These are phyloP conservation scores for Heliosperma pusillum DNA, from an alignment of 148 eudicot species.

Conservation along the genomic window DNA sequence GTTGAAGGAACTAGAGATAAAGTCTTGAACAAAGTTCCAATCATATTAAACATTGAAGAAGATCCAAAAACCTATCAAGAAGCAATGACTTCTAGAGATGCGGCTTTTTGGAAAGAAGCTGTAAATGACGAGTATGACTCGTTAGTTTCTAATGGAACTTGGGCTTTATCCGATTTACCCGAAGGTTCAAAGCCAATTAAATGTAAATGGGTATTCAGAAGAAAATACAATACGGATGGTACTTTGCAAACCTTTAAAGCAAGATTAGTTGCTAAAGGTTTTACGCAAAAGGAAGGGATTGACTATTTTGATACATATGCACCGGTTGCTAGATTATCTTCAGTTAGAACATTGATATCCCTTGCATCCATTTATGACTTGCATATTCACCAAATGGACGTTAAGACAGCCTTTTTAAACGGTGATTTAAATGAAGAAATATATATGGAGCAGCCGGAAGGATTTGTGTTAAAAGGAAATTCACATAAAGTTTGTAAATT, in stretches of 20 bases:
- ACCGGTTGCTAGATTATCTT: neutral
- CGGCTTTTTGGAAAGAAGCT: too few species aligned
- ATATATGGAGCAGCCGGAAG: neutral
- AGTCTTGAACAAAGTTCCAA: neutral
- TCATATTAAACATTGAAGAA: neutral
- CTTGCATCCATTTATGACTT: neutral
- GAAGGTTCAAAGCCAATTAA: neutral
- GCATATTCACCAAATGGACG: conserved; percentile 12
- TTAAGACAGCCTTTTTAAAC: neutral
- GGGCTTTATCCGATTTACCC: conserved; percentile 13
- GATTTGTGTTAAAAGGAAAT: neutral
- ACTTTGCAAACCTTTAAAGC: neutral
- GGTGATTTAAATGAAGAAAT: neutral
- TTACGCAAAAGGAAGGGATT: neutral
- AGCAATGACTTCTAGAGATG: conserved; percentile 11
- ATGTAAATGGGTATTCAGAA: neutral
- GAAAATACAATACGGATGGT: neutral
- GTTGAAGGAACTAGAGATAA: neutral
- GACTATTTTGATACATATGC: conserved; percentile 8
- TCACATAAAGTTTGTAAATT: neutral
- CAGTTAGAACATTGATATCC: neutral
- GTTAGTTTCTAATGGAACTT: conserved; percentile 7
- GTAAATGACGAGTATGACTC: conserved; percentile 22
- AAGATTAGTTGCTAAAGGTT: neutral
- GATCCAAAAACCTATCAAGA: conserved; percentile 19